These are phyloP conservation scores for Phialocephala sp. DNA, from an alignment of 2,329 filamentous ascomycete genomes.

Conservation along the genomic window DNA sequence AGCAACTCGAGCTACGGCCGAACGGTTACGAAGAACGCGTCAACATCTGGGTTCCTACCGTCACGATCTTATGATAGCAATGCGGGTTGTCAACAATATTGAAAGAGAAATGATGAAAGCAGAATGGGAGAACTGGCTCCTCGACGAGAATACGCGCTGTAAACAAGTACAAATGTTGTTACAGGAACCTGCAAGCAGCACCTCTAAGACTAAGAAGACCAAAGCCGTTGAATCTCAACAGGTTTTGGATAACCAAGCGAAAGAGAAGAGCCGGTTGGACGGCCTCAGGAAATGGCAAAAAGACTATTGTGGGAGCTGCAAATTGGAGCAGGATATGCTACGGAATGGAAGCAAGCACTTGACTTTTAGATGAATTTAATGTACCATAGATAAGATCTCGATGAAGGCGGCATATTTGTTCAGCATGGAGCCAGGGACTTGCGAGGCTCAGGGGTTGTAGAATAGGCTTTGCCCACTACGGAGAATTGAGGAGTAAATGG, in stretches of 20 bases:
- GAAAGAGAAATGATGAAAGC: conserved; percentile 84
- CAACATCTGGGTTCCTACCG: conserved; percentile 83
- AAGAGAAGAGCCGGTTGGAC: conserved; percentile 44
- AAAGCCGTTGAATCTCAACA: conserved; percentile 32
- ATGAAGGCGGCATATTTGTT: neutral
- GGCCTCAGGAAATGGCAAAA: conserved; percentile 61
- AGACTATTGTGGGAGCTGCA: conserved; percentile 67
- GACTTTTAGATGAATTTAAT: conserved; percentile 33
- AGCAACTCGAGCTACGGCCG: conserved; percentile 59
- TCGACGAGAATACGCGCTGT: conserved; percentile 79
- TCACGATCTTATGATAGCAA: conserved; percentile 88
- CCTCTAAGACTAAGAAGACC: conserved; percentile 38
- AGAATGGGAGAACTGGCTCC: conserved; percentile 94
- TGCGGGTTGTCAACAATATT: conserved; percentile 87
- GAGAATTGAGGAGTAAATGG: neutral
- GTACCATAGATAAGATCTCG: neutral
- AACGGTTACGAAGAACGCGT: conserved; percentile 76
- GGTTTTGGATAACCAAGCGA: conserved; percentile 31
- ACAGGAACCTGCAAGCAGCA: conserved; percentile 38
- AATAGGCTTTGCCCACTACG: neutral
- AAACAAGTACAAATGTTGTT: conserved; percentile 61
- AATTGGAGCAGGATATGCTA: conserved; percentile 41
- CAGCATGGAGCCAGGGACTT: neutral
- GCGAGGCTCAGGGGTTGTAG: neutral
- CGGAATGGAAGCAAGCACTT: conserved; percentile 31